A percentile compares a stretch with the other conserved stretches of the same genome.
Conservation (phyloP, 2,329 filamentous ascomycete species). For the Fusarium sp. region DNA sequence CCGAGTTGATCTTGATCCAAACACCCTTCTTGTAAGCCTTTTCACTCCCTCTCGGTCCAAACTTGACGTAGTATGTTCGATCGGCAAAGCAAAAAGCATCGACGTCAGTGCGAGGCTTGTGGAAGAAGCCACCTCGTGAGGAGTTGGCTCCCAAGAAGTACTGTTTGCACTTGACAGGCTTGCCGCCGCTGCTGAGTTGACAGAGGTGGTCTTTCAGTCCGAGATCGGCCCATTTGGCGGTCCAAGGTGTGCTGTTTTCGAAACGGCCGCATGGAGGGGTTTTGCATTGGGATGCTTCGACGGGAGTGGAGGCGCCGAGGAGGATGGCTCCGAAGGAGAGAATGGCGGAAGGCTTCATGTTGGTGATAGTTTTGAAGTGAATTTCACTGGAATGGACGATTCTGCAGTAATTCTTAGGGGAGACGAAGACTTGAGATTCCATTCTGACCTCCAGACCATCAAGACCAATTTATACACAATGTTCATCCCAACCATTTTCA, state of each 20-base stretch:
- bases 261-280: neutral
- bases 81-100: conserved; percentile 7
- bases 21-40: neutral
- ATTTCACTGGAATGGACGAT: no score
- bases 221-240: neutral
- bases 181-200: neutral
- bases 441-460: neutral
- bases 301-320: neutral
- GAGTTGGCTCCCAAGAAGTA: neutral
- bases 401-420: no score
- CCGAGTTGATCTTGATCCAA: conserved; percentile 5
- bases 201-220: neutral
- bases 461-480: neutral
- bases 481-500: neutral
- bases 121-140: neutral
- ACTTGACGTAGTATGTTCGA: conserved; percentile 1
- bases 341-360: neutral
- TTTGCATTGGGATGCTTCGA: neutral
- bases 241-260: conserved; percentile 16
- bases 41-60: neutral
- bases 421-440: rapidly evolving
- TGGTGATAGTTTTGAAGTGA: no score
- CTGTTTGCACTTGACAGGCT: conserved; percentile 5
- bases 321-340: neutral
- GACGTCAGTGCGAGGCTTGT: conserved; percentile 1